Conservation (phyloP, 2,329 filamentous ascomycete species). For the Coniosporium tulheliwenetii region DNA sequence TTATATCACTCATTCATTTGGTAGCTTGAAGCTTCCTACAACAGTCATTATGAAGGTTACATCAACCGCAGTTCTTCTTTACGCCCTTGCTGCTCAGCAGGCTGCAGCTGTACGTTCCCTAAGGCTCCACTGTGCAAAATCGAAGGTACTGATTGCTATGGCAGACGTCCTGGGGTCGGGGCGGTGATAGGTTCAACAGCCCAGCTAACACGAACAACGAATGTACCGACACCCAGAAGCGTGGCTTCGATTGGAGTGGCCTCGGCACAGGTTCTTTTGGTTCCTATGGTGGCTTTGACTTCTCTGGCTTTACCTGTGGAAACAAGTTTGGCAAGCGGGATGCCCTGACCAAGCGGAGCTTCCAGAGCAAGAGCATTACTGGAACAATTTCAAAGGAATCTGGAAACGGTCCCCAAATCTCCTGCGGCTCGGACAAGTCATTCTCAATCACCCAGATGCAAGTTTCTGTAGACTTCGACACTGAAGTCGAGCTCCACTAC, state of each 20-base stretch:
- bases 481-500: conserved; percentile 73
- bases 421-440: conserved; percentile 32
- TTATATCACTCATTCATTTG: conserved; percentile 12
- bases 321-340: conserved; percentile 46
- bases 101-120: conserved; percentile 21
- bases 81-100: conserved; percentile 30
- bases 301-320: conserved; percentile 57
- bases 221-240: conserved; percentile 53
- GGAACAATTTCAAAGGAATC: conserved; percentile 30
- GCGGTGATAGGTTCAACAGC: conserved; percentile 42
- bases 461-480: conserved; percentile 58
- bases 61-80: conserved; percentile 24
- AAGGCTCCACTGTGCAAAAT: conserved; percentile 2
- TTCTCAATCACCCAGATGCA: conserved; percentile 69
- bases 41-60: conserved; percentile 25
- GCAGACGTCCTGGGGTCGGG: conserved; percentile 27
- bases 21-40: conserved; percentile 6
- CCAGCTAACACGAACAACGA: conserved; percentile 62
- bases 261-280: conserved; percentile 46
- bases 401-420: conserved; percentile 41
- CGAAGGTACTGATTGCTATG: background rate
- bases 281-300: conserved; percentile 56
- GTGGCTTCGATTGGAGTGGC: conserved; percentile 57
- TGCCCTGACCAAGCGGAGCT: conserved; percentile 28
- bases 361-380: conserved; percentile 18